Base-by-base conservation (phyloP, 345 rosid species). In the Brassica incana region DNA sequence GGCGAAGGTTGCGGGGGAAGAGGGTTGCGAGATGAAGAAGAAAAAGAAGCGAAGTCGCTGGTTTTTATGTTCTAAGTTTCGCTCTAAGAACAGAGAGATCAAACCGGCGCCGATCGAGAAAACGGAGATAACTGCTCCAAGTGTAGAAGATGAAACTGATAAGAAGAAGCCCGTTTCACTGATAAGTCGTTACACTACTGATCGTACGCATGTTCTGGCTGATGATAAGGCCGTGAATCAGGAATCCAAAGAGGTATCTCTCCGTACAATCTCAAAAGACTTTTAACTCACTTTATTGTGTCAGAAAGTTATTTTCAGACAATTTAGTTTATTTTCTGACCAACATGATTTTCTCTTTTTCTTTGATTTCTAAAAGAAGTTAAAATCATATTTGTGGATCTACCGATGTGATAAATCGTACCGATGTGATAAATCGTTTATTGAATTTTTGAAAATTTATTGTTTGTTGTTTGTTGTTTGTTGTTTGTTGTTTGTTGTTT, bases 31-130 rank as follows among this genome's bases (percentile, higher is more conserved):
- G 23, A 60, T 48, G 80, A 73, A 20, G 64, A 62, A 59, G 29
- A 62, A 64, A 20, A 58, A 16, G 52, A 63, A 60, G 32, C 75
- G 15, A 50, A 43, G n/a, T 33, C 48, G 71, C 10, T 66, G 76
- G 83, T 52, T 77, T 69, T 59, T 69, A 5, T 67, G 82, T 73
- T 80, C 85, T 0, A 77, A 73, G 82, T 60, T 81, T 67, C 74
- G 84, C 62, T 5, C 60, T 36, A 84, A 79, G 80, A 84, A 85
- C 79, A 29, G 88, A 4, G 76, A 81, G 67, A 29, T 71, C 65
- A 85, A 83, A 76, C 88, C 90, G 33, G 83, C 85, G 9, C 89
- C 89, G 18, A 58, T 83, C 50, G 82, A 81, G 5, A 81, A 79
- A 5, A 78, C 40, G n/a, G 79, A 81, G 14, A 78, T 59, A 29